phyloP scores from a whole-genome alignment of 2,329 filamentous ascomycete genomes.

The Botrytis galanthina region DNA sequence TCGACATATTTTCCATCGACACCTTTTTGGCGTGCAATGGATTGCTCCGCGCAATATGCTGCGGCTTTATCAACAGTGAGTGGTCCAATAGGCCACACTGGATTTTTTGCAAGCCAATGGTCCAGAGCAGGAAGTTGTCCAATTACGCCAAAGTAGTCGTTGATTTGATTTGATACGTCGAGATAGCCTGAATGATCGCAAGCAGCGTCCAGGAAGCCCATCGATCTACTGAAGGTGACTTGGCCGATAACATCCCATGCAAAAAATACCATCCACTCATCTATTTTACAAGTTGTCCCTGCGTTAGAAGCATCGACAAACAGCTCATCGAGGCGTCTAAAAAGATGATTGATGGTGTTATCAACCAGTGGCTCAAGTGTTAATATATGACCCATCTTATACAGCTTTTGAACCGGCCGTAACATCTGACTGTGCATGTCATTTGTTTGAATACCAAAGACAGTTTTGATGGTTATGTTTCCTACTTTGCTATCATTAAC shows the following conservation, averaged over 20 bases:
- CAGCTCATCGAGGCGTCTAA: conserved; percentile 37
- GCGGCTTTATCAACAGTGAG: conserved; percentile 23
- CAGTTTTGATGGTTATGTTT: conserved; percentile 25
- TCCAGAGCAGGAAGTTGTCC: conserved; percentile 30
- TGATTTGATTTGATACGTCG: too few species aligned
- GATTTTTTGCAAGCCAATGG: conserved; percentile 29
- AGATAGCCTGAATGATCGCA: conserved; percentile 36
- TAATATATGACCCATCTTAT: conserved; percentile 26
- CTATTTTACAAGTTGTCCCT: conserved; percentile 38
- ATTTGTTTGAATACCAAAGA: conserved; percentile 30
- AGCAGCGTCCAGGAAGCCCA: conserved; percentile 41
- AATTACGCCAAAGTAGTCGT: conserved; percentile 37
- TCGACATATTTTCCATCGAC: conserved; percentile 43
- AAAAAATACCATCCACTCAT: conserved; percentile 44
- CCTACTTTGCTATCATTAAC: conserved; percentile 30
- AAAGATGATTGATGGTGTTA: conserved; percentile 38
- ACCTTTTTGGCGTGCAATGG: conserved; percentile 16
- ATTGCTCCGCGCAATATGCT: conserved; percentile 23
- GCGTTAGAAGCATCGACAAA: conserved; percentile 35
- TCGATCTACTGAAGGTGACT: conserved; percentile 42
- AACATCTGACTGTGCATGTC: conserved; percentile 23
- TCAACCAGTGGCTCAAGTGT: conserved; percentile 37
- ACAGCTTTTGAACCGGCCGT: conserved; percentile 36
- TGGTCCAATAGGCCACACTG: conserved; percentile 25
- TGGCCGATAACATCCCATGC: conserved; percentile 44